These are phyloP conservation scores for Catharanthus roseus DNA, from an alignment of 257 asterid genomes.

Conservation along the genomic window DNA sequence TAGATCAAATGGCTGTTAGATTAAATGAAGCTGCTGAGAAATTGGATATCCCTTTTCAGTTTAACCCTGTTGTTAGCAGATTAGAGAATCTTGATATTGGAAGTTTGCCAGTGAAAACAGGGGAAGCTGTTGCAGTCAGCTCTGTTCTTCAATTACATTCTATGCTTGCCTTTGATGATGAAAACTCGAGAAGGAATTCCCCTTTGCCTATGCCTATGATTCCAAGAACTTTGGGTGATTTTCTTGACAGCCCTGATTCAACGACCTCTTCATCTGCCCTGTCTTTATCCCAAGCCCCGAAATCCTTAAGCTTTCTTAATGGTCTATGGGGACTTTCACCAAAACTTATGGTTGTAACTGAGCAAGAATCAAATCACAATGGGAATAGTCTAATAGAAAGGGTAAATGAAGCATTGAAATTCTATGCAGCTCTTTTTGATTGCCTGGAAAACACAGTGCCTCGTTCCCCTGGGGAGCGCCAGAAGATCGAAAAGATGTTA, in stretches of 20 bases:
- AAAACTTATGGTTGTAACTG: constrained; percentile 56
- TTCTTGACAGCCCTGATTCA: constrained; percentile 51
- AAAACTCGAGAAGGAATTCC: constrained; percentile 23
- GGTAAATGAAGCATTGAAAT: constrained; percentile 49
- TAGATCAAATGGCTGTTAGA: constrained; percentile 44
- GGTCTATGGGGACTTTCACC: constrained; percentile 55
- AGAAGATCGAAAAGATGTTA: constrained; percentile 54
- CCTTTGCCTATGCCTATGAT: constrained; percentile 33
- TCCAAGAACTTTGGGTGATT: constrained; percentile 40
- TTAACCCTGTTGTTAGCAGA: constrained; percentile 43
- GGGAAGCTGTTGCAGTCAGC: constrained; percentile 68
- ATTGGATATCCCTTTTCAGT: constrained; percentile 61
- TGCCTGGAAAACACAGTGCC: constrained; percentile 64
- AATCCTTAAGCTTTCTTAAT: constrained; percentile 36
- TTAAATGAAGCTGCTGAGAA: constrained; percentile 61
- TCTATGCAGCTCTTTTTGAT: constrained; percentile 65
- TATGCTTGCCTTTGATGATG: constrained; percentile 50
- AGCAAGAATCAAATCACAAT: constrained; percentile 70
- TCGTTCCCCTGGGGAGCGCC: constrained; percentile 41
- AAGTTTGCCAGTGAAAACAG: constrained; percentile 52
- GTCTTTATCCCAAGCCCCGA: constrained; percentile 22
- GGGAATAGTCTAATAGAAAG: constrained; percentile 48
- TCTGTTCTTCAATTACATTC: constrained; percentile 54
- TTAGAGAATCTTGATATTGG: constrained; percentile 53
- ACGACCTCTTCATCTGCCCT: constrained; percentile 32